These are phyloP conservation scores for Wickerhamiella vanderwaltii DNA, from an alignment of 805 yeast species.

Conservation along the genomic window DNA sequence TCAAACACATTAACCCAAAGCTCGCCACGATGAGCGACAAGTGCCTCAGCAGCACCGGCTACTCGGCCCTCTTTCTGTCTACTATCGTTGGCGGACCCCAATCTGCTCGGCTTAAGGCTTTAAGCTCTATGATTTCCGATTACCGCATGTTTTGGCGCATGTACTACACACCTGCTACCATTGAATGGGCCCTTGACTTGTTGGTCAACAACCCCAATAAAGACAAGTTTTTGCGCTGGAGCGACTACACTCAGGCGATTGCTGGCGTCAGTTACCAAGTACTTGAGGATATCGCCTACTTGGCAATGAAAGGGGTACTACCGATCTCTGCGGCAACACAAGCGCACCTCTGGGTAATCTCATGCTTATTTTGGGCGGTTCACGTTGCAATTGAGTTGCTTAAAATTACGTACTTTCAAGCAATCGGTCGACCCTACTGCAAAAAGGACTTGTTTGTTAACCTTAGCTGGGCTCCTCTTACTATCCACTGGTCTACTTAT, in stretches of 20 bases:
- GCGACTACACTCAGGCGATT: constrained; percentile 29
- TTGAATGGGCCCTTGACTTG: constrained; percentile 29
- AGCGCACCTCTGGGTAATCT: constrained; percentile 27
- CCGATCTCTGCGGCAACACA: constrained; percentile 22
- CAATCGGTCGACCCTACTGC: constrained; percentile 14
- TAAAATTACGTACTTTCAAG: constrained; percentile 18
- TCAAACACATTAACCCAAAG: constrained; percentile 14
- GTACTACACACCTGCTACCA: constrained; percentile 28
- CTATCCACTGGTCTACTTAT: constrained; percentile 33
- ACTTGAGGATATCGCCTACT: constrained; percentile 32
- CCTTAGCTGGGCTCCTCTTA: constrained; percentile 32
- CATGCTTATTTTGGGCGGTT: constrained; percentile 31
- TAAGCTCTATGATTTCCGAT: constrained; percentile 18
- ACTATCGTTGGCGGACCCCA: constrained; percentile 14
- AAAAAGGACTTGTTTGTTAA: constrained; percentile 25
- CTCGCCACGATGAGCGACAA: constrained; percentile 17
- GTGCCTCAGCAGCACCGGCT: constrained; percentile 23
- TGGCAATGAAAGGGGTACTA: constrained; percentile 29
- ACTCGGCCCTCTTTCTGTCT: constrained; percentile 21
- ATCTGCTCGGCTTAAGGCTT: constrained; percentile 9
- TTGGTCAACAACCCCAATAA: constrained; percentile 23
- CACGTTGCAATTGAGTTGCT: constrained; percentile 30
- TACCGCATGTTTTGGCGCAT: constrained; percentile 30
- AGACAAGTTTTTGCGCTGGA: constrained; percentile 23
- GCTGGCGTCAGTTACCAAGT: constrained; percentile 30